phyloP scores from a whole-genome alignment of 352 stramenopile genomes.

The Globisporangium abappressorium region DNA sequence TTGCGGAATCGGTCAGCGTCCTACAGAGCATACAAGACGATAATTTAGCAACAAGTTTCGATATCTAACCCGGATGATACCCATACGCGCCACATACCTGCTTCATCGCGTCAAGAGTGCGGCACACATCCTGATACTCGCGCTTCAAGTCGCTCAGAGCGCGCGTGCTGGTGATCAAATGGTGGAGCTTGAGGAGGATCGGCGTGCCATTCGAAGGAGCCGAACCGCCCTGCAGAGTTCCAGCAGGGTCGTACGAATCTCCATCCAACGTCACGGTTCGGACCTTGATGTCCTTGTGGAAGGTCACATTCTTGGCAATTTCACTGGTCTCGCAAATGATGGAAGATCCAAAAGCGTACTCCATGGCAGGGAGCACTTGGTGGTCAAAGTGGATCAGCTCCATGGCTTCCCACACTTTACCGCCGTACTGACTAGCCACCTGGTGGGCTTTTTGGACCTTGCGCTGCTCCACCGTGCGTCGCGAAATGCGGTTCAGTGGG shows the following conservation, averaged over 20 bases:
- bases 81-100: slow-evolving; percentile 30
- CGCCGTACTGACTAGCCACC: slow-evolving; percentile 87
- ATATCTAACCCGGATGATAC: neutral
- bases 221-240: slow-evolving; percentile 93
- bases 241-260: slow-evolving; percentile 97
- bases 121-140: slow-evolving; percentile 61
- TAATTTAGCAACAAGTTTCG: neutral
- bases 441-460: slow-evolving; percentile 81
- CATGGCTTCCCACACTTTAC: slow-evolving; percentile 91
- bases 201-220: slow-evolving; percentile 70
- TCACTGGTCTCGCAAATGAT: slow-evolving; percentile 97
- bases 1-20: slow-evolving; percentile 73
- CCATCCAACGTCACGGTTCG: slow-evolving; percentile 97
- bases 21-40: slow-evolving; percentile 16
- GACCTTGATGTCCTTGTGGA: slow-evolving; percentile 92
- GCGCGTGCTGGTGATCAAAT: slow-evolving; percentile 69
- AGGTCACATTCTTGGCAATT: slow-evolving; percentile 83
- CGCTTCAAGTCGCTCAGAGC: slow-evolving; percentile 64
- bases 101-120: slow-evolving; percentile 62
- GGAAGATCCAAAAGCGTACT: slow-evolving; percentile 98
- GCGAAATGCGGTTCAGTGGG: slow-evolving; percentile 96
- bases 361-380: slow-evolving; percentile 93
- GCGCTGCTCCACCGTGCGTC: slow-evolving; percentile 62
- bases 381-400: slow-evolving; percentile 97
- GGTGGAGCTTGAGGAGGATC: slow-evolving; percentile 80